These are phyloP conservation scores for Phytophthora pisi DNA, from an alignment of 352 stramenopile genomes.

Conservation along the genomic window DNA sequence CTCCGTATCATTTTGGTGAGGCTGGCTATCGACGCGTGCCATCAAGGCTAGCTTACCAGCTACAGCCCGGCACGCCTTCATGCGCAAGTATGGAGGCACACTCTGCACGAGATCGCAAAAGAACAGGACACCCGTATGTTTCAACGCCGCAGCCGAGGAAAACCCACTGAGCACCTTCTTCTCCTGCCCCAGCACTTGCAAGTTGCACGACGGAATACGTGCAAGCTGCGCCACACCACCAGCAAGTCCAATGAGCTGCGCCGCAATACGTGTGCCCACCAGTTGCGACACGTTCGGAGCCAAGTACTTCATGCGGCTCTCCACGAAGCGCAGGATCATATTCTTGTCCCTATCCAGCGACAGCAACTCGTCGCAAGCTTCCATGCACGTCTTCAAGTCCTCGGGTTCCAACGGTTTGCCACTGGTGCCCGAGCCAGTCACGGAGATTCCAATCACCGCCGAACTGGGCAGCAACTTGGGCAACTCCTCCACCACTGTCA, in stretches of 20 bases:
- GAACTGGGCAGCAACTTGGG: conserved; percentile 91
- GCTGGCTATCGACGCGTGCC: conserved; percentile 93
- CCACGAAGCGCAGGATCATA: conserved; percentile 92
- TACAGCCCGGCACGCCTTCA: conserved; percentile 94
- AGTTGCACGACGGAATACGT: conserved; percentile 97
- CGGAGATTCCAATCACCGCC: conserved; percentile 95
- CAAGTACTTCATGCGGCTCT: conserved; percentile 92
- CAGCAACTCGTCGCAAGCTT: conserved; percentile 88
- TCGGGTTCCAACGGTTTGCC: conserved; percentile 76
- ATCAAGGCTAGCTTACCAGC: conserved; percentile 92
- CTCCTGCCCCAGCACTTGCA: conserved; percentile 96
- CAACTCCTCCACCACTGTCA: conserved; percentile 89
- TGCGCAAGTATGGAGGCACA: conserved; percentile 91
- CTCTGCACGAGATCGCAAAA: conserved; percentile 93
- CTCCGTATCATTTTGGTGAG: conserved; percentile 70
- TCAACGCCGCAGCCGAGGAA: conserved; percentile 78
- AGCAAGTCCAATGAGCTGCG: conserved; percentile 94
- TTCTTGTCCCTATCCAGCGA: conserved; percentile 86
- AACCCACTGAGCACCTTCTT: conserved; percentile 93
- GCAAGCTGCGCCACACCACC: conserved; percentile 94
- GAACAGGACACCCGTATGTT: conserved; percentile 95
- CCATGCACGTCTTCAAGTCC: conserved; percentile 79
- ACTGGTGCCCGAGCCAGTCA: conserved; percentile 92
- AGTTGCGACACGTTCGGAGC: conserved; percentile 95
- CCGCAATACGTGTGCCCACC: conserved; percentile 94